Evolutionary conservation across 2,329 filamentous ascomycete species (phyloP).

Genomic region (Venturia aucupariae): DNA sequence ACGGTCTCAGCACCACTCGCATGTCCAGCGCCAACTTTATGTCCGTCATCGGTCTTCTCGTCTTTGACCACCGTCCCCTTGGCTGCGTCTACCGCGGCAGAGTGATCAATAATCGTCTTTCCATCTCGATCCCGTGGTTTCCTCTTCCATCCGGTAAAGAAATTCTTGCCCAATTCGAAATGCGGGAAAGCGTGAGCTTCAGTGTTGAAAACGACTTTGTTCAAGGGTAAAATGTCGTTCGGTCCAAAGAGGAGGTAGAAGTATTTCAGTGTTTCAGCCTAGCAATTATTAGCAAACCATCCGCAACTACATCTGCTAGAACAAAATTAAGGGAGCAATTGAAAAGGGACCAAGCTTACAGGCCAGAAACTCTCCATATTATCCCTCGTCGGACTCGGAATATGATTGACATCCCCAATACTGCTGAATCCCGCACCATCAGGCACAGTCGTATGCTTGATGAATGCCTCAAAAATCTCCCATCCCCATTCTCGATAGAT

Average conservation of each 20-base stretch:
- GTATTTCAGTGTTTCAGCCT: conserved; percentile 96
- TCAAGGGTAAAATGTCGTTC: conserved; percentile 70
- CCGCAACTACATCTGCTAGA: no score
- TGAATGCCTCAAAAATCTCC: conserved; percentile 94
- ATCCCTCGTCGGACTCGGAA: conserved; percentile 64
- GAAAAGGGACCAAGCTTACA: conserved; percentile 42
- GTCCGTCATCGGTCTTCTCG: not conserved
- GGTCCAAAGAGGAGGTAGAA: conserved; percentile 91
- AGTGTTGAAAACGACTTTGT: conserved; percentile 87
- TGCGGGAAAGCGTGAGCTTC: conserved; percentile 86
- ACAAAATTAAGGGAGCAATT: not conserved
- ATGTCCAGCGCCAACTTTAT: not conserved
- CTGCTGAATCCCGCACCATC: conserved; percentile 77
- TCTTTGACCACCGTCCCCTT: not conserved
- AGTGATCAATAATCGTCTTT: not conserved
- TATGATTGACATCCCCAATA: conserved; percentile 60
- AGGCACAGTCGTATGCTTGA: conserved; percentile 71
- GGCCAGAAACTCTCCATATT: conserved; percentile 99
- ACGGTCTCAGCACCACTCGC: not conserved
- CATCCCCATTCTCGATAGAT: conserved; percentile 94
- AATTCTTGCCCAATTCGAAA: conserved; percentile 64
- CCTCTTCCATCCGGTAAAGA: conserved; percentile 16
- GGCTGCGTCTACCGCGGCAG: not conserved
- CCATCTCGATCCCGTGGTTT: conserved; percentile 11
- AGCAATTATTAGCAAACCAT: no score